phyloP scores from a whole-genome alignment of 2,329 filamentous ascomycete genomes.

The Penicillium sp. region DNA sequence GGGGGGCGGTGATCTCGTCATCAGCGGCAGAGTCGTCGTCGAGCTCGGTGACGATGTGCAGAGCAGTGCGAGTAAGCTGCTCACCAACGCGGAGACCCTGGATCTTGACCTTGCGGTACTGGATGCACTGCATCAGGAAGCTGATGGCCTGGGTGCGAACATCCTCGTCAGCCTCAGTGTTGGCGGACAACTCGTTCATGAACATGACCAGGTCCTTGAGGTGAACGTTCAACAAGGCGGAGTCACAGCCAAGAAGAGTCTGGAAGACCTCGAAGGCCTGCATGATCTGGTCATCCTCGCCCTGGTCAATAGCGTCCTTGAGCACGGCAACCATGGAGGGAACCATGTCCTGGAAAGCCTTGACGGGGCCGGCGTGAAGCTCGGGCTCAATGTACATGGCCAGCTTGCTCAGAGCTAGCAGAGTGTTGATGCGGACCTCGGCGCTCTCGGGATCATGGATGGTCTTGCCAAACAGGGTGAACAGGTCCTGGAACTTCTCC shows the following conservation, averaged over 20 bases:
- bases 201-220: slow-evolving; percentile 89
- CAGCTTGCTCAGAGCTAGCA: slow-evolving; percentile 84
- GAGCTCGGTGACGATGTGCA: slow-evolving; percentile 88
- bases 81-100: slow-evolving; percentile 86
- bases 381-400: slow-evolving; percentile 86
- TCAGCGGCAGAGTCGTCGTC: slow-evolving; percentile 68
- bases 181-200: slow-evolving; percentile 84
- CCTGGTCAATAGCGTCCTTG: slow-evolving; percentile 75
- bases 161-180: slow-evolving; percentile 78
- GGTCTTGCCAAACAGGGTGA: slow-evolving; percentile 80
- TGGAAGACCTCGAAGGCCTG: slow-evolving; percentile 97
- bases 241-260: slow-evolving; percentile 87
- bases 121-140: slow-evolving; percentile 89
- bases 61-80: slow-evolving; percentile 80
- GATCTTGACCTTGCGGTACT: slow-evolving; percentile 92
- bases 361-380: slow-evolving; percentile 73
- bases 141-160: slow-evolving; percentile 85
- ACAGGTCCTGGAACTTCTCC: slow-evolving; percentile 76
- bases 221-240: slow-evolving; percentile 77
- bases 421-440: slow-evolving; percentile 92
- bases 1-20: slow-evolving; percentile 81
- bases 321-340: slow-evolving; percentile 88
- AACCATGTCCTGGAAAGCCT: slow-evolving; percentile 75
- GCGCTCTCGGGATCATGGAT: slow-evolving; percentile 88
- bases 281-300: slow-evolving; percentile 84